Evolutionary conservation across 2,329 filamentous ascomycete genomes (phyloP), one percentile per base, ranked within the genome.

Genomic region (Pseudogymnoascus sp.): DNA sequence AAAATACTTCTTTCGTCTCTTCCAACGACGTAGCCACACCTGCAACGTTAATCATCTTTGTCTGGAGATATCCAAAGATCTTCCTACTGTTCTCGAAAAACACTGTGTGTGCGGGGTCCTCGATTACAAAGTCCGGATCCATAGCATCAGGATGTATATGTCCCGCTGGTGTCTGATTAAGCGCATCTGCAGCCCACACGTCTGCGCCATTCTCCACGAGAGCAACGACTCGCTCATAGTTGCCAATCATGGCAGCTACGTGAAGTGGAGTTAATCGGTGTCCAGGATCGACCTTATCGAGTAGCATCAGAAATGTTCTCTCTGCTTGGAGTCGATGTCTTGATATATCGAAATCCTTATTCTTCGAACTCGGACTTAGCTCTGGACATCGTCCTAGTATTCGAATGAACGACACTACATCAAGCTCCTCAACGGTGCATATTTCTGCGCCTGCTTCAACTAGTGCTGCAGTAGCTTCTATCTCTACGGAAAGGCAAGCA

Each of bases 211-310:
- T 54, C 25, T 54, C 48, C 7, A 54, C 48, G 3, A 54, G 25
- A 31, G 25, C 3, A 31, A 54, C 25, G 2, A 61, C 60, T n/a
- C 60, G 60, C 19, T 43, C 34, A 23, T 37, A 43, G 16, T 61
- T 41, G 19, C 60, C 60, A 25, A 61, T n/a, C 60, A 37, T 16
- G 23, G 34, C 25, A 16, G 60, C 60, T 14, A 61, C 28, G 5
- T 61, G 60, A 4, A 61, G 60, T 41, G 60, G 31, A 10, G 60
- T 61, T 14, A 14, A 14, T 37, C 16, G 34, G n/a, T 61, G 60
- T 11, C 60, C 60, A 41, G 60, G 60, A 10, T 61, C n/a, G 21
- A 61, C 34, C 60, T 43, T n/a, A 28, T 61, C 60, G 5, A 61
- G 31, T 11, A 61, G 60, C 34, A n/a, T 37, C 4, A 61, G 16